Base-by-base conservation (phyloP, 208 protist genomes). In the Trypanosomatidae sp. region DNA sequence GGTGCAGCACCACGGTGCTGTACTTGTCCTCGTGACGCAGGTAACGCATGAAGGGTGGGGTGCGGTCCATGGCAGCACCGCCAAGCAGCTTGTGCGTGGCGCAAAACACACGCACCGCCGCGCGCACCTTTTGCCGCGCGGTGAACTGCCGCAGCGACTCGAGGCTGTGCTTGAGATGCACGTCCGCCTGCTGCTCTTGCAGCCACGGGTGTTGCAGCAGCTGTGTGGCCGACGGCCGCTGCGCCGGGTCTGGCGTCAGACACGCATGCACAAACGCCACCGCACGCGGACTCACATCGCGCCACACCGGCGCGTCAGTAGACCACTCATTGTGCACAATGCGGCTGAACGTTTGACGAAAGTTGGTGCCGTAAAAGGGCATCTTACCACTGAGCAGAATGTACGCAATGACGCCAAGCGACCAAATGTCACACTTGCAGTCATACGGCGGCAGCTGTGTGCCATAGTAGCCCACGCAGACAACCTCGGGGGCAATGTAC, bases 401-500 rank as follows among this genome's bases (percentile, higher is more conserved):
- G 56, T 82, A 94, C 23, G 90, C 58, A 23, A 94, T 77, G 8
- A 94, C 70, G 13, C 85, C 85, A 10, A 65, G 63, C 4, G 74
- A 87, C 82, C 85, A 94, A 51, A 94, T 66, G 46, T 94, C 85
- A n/a, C 78, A 84, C 57, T 85, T 86, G 15, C 28, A 42, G 49
- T 82, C 61, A 66, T 90, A 93, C 18, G 66, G 53, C 43, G 66
- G 61, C 25, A 32, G 39, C n/a, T 51, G 40, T 0, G 53, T 64
- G 41, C 55, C 54, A 60, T 66, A 58, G 61, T 81, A 88, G 35
- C 74, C 74, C 4, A 71, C 61, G 23, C 74, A 71, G 35, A 93
- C 87, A 7, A 93, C 68, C 56, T 93, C 85, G 0, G 85, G 85
- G 0, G 85, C 80, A 42, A 93, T 83, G 67, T 93, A 93, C 63